These are phyloP conservation scores for Leptographium procerum DNA, from an alignment of 2,329 filamentous ascomycete species.

Conservation along the genomic window DNA sequence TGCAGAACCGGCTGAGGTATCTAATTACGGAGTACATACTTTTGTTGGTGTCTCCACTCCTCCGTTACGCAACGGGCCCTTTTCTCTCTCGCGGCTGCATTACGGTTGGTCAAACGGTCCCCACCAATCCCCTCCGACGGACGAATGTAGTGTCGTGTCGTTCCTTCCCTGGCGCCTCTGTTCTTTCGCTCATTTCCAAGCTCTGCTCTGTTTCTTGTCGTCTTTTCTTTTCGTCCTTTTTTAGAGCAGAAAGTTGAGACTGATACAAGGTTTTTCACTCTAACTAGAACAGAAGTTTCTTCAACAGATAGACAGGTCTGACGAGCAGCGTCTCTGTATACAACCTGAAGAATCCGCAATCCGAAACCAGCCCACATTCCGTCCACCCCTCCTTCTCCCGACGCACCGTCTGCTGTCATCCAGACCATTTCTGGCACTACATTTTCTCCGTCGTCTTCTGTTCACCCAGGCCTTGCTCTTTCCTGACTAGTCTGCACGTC, in stretches of 20 bases:
- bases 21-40: too few species aligned
- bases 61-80: conserved; percentile 11
- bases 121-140: neutral
- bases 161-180: neutral
- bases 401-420: neutral
- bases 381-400: neutral
- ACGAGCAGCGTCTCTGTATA: neutral
- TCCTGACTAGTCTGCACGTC: conserved; percentile 6
- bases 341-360: neutral
- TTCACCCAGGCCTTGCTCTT: conserved; percentile 1
- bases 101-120: neutral
- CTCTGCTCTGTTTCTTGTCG: neutral
- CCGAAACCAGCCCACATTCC: neutral
- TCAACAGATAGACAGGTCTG: neutral
- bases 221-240: neutral
- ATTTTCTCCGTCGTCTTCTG: conserved; percentile 3
- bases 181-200: neutral
- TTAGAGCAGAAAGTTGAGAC: neutral
- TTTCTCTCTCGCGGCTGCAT: neutral
- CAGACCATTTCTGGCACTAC: conserved; percentile 1
- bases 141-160: neutral
- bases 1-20: too few species aligned
- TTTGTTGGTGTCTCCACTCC: neutral
- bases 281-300: too few species aligned
- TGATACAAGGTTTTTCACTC: too few species aligned